A percentile compares a stretch with the other conserved stretches of the same genome.
These are phyloP conservation scores for Paramecium octaurelia DNA, from an alignment of 73 alveolate genomes.

Conservation along the genomic window DNA sequence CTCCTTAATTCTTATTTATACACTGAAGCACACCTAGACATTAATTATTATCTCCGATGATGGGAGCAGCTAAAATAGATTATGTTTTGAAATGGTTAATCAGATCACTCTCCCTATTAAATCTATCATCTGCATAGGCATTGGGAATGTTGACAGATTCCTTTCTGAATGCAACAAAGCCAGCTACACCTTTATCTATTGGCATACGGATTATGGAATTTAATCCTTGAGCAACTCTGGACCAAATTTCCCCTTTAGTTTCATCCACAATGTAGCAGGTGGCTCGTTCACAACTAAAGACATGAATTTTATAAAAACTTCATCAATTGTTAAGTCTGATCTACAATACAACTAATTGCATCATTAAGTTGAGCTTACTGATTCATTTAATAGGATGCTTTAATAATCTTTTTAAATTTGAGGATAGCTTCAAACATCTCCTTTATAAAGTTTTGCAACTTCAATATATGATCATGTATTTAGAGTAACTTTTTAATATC, in stretches of 20 bases:
- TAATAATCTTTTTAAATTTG: slow-evolving; percentile 42
- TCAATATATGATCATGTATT: slow-evolving; percentile 12
- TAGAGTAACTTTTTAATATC: neutral
- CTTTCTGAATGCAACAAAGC: slow-evolving; percentile 64
- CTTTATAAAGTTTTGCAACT: neutral
- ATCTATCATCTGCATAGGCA: slow-evolving; percentile 72
- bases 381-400: slow-evolving; percentile 51
- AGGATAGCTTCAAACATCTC: slow-evolving; percentile 28
- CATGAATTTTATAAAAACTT: neutral
- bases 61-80: slow-evolving; percentile 69
- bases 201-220: slow-evolving; percentile 70
- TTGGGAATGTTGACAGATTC: slow-evolving; percentile 62
- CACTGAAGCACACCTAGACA: slow-evolving; percentile 61
- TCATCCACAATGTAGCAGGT: slow-evolving; percentile 77
- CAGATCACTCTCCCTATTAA: slow-evolving; percentile 70
- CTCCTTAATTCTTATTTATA: slow-evolving; percentile 55
- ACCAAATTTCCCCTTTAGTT: slow-evolving; percentile 78
- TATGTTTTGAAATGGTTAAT: slow-evolving; percentile 61
- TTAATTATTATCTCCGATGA: slow-evolving; percentile 43
- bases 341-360: slow-evolving; percentile 63
- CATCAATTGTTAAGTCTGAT: slow-evolving; percentile 47
- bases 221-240: slow-evolving; percentile 81
- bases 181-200: slow-evolving; percentile 69
- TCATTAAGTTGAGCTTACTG: slow-evolving; percentile 49
- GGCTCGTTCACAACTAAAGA: slow-evolving; percentile 77